Base-by-base conservation (phyloP, 2,329 filamentous ascomycete species). In the Fusarium sp. region DNA sequence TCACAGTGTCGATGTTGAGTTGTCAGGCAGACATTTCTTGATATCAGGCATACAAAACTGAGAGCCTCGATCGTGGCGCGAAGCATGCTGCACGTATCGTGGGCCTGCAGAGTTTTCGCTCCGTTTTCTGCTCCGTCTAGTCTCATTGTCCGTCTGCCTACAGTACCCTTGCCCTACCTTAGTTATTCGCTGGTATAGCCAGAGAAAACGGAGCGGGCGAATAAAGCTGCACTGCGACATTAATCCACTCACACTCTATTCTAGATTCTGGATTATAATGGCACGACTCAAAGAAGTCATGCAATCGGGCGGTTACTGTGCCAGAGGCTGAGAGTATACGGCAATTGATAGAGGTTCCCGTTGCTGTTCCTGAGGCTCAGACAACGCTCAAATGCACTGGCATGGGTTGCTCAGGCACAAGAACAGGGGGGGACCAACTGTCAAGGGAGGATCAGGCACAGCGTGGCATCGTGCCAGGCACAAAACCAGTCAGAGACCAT, bases 71-170 rank as follows among this genome's bases (percentile, higher is more conserved):
- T 63, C 30, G 70, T 67, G 70, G 70, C 70, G 65, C 41, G 68
- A 69, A 68, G 33, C 47, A 55, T 68, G 42, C 48, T 68, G 64
- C 64, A 62, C 26, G 42, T 44, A 58, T 67, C 57, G 66, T 53
- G 51, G 55, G 59, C 45, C 60, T 58, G 69, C 74, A 76, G 74
- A 76, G 72, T 76, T 76, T 76, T 76, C 64, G 44, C 44, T 71
- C 67, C 70, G 57, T 70, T 61, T 71, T 68, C 60, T 59, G 30
- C 39, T 48, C 53, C 69, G 65, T 64, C 50, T 33, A 61, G 65
- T 60, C 39, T 45, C 44, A 42, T 31, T 1, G 13, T 45, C 31
- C 16, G 33, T 35, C 35, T 36, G 3, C 22, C 30, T 66, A 39
- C 26, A n/a, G n/a, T n/a, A n/a, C n/a, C n/a, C n/a, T 15, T 35